Percentiles rank a stretch among this genome's conserved stretches.
Evolutionary conservation across 257 asterid species (phyloP).

Genomic region (Parsonsia alboflavescens): DNA sequence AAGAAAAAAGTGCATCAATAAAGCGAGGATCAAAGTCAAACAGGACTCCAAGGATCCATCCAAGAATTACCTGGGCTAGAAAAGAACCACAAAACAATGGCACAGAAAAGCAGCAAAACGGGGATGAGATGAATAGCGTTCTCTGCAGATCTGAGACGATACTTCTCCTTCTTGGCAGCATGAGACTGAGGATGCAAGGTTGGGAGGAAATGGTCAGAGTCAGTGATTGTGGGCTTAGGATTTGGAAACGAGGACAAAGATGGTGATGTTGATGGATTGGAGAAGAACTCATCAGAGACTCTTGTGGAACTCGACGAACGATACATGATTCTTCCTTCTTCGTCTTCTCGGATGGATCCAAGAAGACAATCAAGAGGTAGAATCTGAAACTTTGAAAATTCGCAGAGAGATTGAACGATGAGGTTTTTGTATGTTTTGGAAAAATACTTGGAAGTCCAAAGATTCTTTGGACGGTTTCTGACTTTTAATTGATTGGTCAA

Average conservation of each 20-base stretch:
- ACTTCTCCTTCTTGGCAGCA: constrained; percentile 50
- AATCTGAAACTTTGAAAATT: background rate
- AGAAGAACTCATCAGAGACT: constrained; percentile 60
- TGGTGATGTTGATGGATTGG: constrained; percentile 16
- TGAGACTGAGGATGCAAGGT: constrained; percentile 48
- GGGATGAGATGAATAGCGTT: constrained; percentile 70
- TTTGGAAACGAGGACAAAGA: constrained; percentile 18
- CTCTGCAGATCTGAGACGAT: constrained; percentile 67
- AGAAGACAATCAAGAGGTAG: background rate
- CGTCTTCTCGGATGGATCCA: background rate
- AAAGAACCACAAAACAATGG: constrained; percentile 54
- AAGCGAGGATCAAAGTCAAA: background rate
- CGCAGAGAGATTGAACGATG: background rate
- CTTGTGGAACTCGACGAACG: constrained; percentile 57
- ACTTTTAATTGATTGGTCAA: background rate
- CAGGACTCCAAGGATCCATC: background rate
- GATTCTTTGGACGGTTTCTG: background rate
- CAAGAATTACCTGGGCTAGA: constrained; percentile 50
- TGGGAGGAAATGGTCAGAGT: constrained; percentile 37
- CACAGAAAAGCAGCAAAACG: constrained; percentile 49
- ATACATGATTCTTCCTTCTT: constrained; percentile 28
- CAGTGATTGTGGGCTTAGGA: constrained; percentile 20
- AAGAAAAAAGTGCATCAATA: background rate
- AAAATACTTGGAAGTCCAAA: background rate
- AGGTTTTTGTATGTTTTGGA: too few relatives aligned